Base-by-base conservation (phyloP, 495 filamentous ascomycete genomes). In the Penicillium bialowiezense region DNA sequence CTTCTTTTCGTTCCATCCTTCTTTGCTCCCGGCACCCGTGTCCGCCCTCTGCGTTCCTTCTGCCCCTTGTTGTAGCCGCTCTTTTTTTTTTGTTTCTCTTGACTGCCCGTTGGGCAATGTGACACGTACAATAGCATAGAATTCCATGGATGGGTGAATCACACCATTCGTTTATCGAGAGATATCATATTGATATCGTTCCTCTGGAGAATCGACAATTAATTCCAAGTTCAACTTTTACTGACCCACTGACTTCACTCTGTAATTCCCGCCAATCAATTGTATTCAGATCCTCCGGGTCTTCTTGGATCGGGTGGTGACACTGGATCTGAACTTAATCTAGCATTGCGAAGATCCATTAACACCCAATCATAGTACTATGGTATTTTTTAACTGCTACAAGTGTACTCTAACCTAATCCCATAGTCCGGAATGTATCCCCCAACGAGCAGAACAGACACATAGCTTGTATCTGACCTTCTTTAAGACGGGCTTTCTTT, bases 111-210 rank as follows among this genome's bases (percentile, higher is more conserved):
- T 43, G 60, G 60, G 55, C 59, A 59, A 64, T 62, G 61, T 64
- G 61, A 54, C 36, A 64, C 61, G 61, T 64, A 64, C 61, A 62
- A 59, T 64, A 64, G 61, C 61, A 64, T 64, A 64, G 61, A 64
- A 62, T 53, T 56, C 52, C 51, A 56, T 52, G 61, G 59, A 62
- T 64, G 45, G 61, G 59, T 52, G 56, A 55, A 58, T 43, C 52
- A 46, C 23, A 47, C 61, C 58, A 62, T 64, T 32, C 58, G 55
- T 62, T 62, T 51, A 48, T 48, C 35, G 45, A 48, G 45, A 48
- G 45, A 48, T 48, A 48, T 48, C 45, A 48, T 40, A 28, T 31
- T 40, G 45, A 48, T 48, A 48, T 48, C 45, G 12, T 48, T 48
- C 45, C 28, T 40, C 45, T 48, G 45, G 36, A 48, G 45, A 48